Conservation (phyloP, 306 rosid genomes). For the Chamaecrista fasciculata region DNA sequence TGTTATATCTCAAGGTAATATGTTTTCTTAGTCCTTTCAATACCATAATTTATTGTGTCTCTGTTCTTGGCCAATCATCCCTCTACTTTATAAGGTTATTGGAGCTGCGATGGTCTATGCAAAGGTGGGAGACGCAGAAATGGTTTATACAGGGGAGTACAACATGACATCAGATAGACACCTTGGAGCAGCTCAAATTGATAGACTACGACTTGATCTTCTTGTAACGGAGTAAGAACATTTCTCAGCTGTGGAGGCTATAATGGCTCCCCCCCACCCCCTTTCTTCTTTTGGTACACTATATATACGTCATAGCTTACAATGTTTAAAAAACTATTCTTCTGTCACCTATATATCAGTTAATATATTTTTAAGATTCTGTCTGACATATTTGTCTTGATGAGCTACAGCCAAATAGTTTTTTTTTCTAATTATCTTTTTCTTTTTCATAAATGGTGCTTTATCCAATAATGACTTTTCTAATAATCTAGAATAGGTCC, state of each 20-base stretch:
- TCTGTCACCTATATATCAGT: background rate
- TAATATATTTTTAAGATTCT: background rate
- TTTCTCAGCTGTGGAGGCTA: constrained; percentile 15
- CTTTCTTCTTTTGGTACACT: too few relatives aligned
- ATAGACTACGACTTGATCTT: constrained; percentile 82
- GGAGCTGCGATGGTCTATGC: constrained; percentile 98
- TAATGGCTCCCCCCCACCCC: background rate
- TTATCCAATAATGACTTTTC: background rate
- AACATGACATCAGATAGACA: constrained; percentile 98
- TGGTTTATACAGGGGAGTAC: constrained; percentile 95
- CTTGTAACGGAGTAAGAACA: constrained; percentile 77
- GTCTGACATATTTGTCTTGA: background rate
- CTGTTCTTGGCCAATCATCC: constrained; percentile 9
- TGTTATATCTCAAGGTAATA: background rate
- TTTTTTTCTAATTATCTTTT: too few relatives aligned
- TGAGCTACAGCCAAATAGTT: background rate
- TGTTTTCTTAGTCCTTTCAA: constrained; percentile 9
- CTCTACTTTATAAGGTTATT: constrained; percentile 59
- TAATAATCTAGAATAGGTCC: background rate
- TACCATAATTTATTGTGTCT: constrained; percentile 19
- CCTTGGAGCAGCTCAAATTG: constrained; percentile 97
- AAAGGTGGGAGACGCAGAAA: constrained; percentile 84
- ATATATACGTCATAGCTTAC: too few relatives aligned
- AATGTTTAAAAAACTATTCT: background rate
- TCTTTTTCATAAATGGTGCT: background rate